phyloP scores from a whole-genome alignment of 495 filamentous ascomycete species.

The Letharia lupina region DNA sequence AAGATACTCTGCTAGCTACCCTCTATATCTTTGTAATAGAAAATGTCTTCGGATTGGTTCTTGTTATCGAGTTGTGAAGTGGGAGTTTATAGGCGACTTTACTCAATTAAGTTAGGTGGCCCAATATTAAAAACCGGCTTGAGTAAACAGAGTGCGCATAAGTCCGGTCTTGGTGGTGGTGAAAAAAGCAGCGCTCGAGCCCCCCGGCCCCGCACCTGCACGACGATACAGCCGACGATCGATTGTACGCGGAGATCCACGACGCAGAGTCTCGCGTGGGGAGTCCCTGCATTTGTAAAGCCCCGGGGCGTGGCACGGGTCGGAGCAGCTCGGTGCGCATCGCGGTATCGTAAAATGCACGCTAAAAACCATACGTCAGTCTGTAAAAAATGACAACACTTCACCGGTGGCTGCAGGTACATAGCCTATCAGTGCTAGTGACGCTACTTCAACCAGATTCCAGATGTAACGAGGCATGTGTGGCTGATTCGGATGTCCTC shows the following conservation, averaged over 20 bases:
- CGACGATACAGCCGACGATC: conserved; percentile 8
- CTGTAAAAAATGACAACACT: not conserved
- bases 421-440: not conserved
- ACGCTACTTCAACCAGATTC: not conserved
- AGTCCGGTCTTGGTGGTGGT: no score
- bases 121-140: no score
- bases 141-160: no score
- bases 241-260: not conserved
- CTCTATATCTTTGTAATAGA: no score
- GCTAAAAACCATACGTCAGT: not conserved
- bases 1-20: no score
- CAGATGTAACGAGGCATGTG: not conserved
- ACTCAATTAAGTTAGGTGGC: no score
- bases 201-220: no score
- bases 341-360: not conserved
- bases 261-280: not conserved
- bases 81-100: no score
- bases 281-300: not conserved
- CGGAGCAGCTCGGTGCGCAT: not conserved
- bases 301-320: not conserved
- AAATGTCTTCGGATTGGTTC: no score
- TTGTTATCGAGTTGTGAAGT: no score
- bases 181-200: no score
- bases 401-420: not conserved
- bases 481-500: not conserved